Evolutionary conservation across 2,329 filamentous ascomycete genomes (phyloP).

Genomic region (Colletotrichum nymphaeae): DNA sequence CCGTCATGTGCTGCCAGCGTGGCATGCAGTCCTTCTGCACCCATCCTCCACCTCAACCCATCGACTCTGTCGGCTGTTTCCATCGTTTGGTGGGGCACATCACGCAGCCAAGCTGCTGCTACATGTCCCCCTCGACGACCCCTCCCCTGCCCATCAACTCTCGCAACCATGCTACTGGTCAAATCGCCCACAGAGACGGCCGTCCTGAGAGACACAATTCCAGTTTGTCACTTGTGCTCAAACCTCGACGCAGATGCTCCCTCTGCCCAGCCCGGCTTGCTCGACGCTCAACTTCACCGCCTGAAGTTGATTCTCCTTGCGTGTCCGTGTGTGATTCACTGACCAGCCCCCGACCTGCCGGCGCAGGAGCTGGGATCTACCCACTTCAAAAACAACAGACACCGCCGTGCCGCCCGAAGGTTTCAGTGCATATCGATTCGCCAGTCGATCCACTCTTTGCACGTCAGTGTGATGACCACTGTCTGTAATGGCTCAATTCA

Average conservation of each 20-base stretch:
- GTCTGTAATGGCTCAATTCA: constrained; percentile 9
- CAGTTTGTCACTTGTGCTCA: constrained; percentile 7
- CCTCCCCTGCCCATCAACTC: constrained; percentile 9
- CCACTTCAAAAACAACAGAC: constrained; percentile 9
- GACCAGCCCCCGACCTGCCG: constrained; percentile 3
- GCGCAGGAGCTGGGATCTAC: constrained; percentile 30
- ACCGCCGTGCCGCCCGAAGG: constrained; percentile 27
- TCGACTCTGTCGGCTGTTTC: constrained; percentile 34
- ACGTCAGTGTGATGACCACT: constrained; percentile 28
- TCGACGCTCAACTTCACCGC: constrained; percentile 27
- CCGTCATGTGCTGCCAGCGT: constrained; percentile 36
- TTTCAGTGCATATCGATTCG: constrained; percentile 22
- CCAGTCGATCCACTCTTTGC: constrained; percentile 28
- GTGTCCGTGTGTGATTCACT: constrained; percentile 32
- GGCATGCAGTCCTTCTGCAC: constrained; percentile 35
- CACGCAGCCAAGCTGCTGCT: constrained; percentile 32
- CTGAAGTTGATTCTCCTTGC: constrained; percentile 19
- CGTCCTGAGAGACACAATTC: not conserved
- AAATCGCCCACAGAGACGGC: constrained; percentile 6
- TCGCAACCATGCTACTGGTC: constrained; percentile 5
- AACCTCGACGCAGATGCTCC: constrained; percentile 3
- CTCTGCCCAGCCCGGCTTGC: constrained; percentile 19
- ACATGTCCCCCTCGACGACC: constrained; percentile 4
- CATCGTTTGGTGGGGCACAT: constrained; percentile 25
- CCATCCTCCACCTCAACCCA: constrained; percentile 28